Evolutionary conservation across 495 filamentous ascomycete genomes (phyloP).

Genomic region (Saxophila tyrrhenica): DNA sequence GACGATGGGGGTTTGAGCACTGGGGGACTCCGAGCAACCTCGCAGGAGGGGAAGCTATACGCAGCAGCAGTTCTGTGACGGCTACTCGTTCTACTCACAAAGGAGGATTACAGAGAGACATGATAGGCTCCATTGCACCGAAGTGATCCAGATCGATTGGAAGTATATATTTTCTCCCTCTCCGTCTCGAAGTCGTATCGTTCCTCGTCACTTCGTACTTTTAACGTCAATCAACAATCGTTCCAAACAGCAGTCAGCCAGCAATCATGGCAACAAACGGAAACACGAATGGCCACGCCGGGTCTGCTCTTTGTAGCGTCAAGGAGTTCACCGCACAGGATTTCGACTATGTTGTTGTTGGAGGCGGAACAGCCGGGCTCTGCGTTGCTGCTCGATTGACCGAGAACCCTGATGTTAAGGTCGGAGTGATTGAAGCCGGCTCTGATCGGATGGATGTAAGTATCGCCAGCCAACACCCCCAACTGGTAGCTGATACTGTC

Average conservation of each 20-base stretch:
- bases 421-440: constrained; percentile 22
- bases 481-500: constrained; percentile 11
- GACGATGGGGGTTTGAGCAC: too few relatives aligned
- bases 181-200: too few relatives aligned
- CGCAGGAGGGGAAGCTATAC: background rate
- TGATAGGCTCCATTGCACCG: background rate
- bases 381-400: constrained; percentile 19
- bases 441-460: constrained; percentile 17
- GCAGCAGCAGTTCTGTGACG: background rate
- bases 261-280: background rate
- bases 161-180: too few relatives aligned
- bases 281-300: background rate
- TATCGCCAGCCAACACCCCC: constrained; percentile 12
- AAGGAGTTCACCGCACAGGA: constrained; percentile 12
- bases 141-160: too few relatives aligned
- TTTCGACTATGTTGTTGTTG: constrained; percentile 21
- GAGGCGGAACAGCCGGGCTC: constrained; percentile 23
- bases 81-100: too few relatives aligned
- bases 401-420: constrained; percentile 19
- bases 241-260: too few relatives aligned
- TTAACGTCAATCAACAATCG: too few relatives aligned
- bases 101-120: too few relatives aligned
- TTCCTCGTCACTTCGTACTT: too few relatives aligned
- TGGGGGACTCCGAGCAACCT: too few relatives aligned
- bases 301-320: constrained; percentile 14